A percentile compares a stretch with the other conserved stretches of the same genome.
Evolutionary conservation across 805 yeast genomes (phyloP).

Genomic region (Zygoascus biomembranicola): DNA sequence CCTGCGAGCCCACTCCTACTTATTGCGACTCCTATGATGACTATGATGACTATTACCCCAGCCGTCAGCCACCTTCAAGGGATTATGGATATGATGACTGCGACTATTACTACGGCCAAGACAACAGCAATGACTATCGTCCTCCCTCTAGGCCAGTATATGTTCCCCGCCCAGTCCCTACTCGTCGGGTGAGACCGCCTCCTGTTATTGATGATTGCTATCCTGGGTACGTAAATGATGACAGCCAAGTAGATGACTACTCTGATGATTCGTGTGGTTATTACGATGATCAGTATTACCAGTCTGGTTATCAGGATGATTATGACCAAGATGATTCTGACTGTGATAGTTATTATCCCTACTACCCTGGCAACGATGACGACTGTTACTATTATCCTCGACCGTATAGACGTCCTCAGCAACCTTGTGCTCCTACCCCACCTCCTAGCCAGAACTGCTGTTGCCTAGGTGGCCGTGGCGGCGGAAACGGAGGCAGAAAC

Average conservation of each 20-base stretch:
- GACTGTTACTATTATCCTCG: neutral
- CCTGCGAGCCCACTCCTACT: neutral
- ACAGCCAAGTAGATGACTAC: neutral
- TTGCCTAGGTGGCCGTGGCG: slow-evolving; percentile 1
- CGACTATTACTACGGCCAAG: neutral
- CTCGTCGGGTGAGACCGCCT: neutral
- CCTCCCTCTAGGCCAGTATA: neutral
- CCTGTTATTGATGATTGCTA: neutral
- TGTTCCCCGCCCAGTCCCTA: neutral
- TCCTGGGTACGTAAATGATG: neutral
- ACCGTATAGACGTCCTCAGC: neutral
- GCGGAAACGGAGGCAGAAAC: slow-evolving; percentile 3
- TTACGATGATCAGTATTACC: neutral
- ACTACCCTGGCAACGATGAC: neutral
- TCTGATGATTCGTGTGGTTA: neutral
- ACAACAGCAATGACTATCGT: neutral
- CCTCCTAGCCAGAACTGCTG: neutral
- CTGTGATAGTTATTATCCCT: neutral
- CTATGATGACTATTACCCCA: neutral
- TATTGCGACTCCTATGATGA: neutral
- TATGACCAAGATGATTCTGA: neutral
- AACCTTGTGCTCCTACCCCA: neutral
- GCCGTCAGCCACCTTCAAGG: neutral
- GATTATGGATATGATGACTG: neutral
- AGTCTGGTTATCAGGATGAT: neutral